Evolutionary conservation across 2,329 filamentous ascomycete species (phyloP).

Genomic region (Mycosphaerella arachidis): DNA sequence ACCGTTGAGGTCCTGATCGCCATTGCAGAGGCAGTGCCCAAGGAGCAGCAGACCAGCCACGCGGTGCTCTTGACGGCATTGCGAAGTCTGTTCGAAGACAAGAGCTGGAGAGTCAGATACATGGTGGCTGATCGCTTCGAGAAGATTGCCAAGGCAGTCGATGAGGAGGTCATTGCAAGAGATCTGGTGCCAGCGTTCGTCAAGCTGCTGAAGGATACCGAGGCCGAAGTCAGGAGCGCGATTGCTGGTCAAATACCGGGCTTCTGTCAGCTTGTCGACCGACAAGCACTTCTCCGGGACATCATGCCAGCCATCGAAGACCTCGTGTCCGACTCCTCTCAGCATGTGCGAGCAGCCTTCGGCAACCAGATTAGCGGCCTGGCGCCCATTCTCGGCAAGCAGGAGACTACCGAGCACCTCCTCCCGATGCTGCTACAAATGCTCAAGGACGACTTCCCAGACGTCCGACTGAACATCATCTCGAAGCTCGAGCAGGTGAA

Average conservation of each 20-base stretch:
- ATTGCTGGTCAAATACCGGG: conserved; percentile 97
- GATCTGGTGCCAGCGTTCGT: conserved; percentile 96
- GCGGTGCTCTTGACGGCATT: conserved; percentile 86
- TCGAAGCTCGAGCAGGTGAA: conserved; percentile 99
- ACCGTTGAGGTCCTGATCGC: conserved; percentile 96
- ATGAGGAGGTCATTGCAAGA: conserved; percentile 89
- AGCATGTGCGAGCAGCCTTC: conserved; percentile 91
- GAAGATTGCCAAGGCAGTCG: conserved; percentile 98
- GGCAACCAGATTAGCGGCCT: conserved; percentile 96
- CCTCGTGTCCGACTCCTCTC: conserved; percentile 89
- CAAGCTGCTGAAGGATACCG: conserved; percentile 94
- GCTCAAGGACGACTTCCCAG: conserved; percentile 98
- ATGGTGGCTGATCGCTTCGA: conserved; percentile 99
- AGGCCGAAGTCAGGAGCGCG: conserved; percentile 94
- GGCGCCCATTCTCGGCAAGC: conserved; percentile 93
- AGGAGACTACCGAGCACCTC: conserved; percentile 96
- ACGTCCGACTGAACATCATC: conserved; percentile 97
- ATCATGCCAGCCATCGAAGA: conserved; percentile 97
- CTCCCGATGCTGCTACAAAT: conserved; percentile 98
- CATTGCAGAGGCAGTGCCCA: conserved; percentile 93
- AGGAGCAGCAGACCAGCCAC: conserved; percentile 95
- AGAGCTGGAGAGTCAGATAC: conserved; percentile 98
- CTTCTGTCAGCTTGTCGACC: conserved; percentile 87
- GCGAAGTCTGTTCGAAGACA: conserved; percentile 93
- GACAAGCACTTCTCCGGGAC: conserved; percentile 82